phyloP scores from a whole-genome alignment of 495 filamentous ascomycete species.

The Emericellopsis terricola region DNA sequence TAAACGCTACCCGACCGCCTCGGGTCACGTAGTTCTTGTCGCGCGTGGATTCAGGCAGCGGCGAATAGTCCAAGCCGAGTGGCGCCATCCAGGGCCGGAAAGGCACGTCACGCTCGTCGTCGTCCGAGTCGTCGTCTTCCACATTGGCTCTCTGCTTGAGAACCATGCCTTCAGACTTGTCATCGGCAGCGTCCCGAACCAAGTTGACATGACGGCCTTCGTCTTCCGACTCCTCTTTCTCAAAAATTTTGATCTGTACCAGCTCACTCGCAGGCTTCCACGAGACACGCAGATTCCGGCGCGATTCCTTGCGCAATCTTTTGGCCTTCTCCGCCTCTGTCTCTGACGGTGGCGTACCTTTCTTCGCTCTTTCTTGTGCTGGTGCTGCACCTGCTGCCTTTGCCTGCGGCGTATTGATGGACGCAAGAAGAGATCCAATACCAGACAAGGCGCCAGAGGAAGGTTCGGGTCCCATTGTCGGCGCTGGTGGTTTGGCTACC shows the following conservation, averaged over 20 bases:
- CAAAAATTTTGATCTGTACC: conserved; percentile 51
- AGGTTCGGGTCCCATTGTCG: conserved; percentile 2
- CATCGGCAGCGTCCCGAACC: conserved; percentile 49
- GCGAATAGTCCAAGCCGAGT: conserved; percentile 32
- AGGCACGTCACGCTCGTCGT: conserved; percentile 12
- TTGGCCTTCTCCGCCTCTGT: conserved; percentile 57
- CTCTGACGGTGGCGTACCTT: conserved; percentile 30
- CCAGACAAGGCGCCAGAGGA: conserved; percentile 5
- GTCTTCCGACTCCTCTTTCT: conserved; percentile 62
- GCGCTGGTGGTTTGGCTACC: conserved; percentile 3
- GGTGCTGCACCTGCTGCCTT: no score
- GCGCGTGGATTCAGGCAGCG: conserved; percentile 31
- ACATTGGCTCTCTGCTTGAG: conserved; percentile 45
- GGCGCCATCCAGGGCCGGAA: conserved; percentile 17
- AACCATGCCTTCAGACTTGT: conserved; percentile 60
- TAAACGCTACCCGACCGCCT: conserved; percentile 38
- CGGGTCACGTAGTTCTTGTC: conserved; percentile 40
- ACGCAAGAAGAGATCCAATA: conserved; percentile 36
- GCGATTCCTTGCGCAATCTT: conserved; percentile 60
- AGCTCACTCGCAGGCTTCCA: conserved; percentile 54
- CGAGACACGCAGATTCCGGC: conserved; percentile 50
- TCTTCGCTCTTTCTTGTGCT: no score
- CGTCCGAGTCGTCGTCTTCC: conserved; percentile 47
- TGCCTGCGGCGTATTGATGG: conserved; percentile 43
- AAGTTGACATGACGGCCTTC: conserved; percentile 47